Evolutionary conservation across 768 basidiomycete species (phyloP).

Genomic region (Cubamyces sp.): DNA sequence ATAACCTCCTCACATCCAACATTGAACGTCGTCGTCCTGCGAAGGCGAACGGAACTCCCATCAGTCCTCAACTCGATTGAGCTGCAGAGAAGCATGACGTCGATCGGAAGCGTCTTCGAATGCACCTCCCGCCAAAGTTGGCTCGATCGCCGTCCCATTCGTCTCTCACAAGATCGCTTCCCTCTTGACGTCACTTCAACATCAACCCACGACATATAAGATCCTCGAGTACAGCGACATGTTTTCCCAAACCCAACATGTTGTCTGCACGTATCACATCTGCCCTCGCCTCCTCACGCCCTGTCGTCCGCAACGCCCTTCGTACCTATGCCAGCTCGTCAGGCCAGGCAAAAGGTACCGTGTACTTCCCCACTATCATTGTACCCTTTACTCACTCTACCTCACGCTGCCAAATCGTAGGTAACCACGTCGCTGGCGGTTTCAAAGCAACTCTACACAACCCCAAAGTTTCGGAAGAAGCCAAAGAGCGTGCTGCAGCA

Average conservation of each 20-base stretch:
- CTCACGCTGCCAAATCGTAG: neutral
- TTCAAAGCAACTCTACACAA: conserved; percentile 58
- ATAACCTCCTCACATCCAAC: too few relatives aligned
- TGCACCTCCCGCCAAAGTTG: too few relatives aligned
- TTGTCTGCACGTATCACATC: neutral
- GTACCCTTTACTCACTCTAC: neutral
- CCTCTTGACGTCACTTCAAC: too few relatives aligned
- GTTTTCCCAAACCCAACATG: neutral
- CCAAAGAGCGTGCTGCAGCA: conserved; percentile 50
- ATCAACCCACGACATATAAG: too few relatives aligned
- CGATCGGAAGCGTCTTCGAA: too few relatives aligned
- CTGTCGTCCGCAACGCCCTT: neutral
- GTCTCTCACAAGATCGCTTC: too few relatives aligned
- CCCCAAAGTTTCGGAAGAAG: conserved; percentile 55
- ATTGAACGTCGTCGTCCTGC: too few relatives aligned
- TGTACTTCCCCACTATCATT: neutral
- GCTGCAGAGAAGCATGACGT: too few relatives aligned
- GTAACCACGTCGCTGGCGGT: conserved; percentile 47
- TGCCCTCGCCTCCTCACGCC: neutral
- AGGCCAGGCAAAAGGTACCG: neutral
- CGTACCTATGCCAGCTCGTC: neutral
- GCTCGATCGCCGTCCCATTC: too few relatives aligned
- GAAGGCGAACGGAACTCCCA: too few relatives aligned
- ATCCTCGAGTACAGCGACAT: too few relatives aligned
- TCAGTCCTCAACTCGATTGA: too few relatives aligned